Conservation (phyloP, 306 rosid species). For the Rubus idaeus region DNA sequence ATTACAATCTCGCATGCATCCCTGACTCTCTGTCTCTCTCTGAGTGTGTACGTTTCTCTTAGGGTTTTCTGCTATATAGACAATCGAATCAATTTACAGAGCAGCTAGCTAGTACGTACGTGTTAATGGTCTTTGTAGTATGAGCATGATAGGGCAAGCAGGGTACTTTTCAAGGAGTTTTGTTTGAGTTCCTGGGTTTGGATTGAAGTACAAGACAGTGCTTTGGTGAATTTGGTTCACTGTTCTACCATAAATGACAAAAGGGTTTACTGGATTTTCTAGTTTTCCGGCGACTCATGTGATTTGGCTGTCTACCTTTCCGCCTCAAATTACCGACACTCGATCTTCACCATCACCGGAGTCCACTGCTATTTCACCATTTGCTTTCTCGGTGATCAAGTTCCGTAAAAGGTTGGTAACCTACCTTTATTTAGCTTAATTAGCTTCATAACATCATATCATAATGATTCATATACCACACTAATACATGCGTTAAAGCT, state of each 20-base stretch:
- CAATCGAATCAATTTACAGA: background rate
- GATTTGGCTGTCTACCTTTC: constrained; percentile 24
- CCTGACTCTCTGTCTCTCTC: background rate
- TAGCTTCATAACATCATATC: background rate
- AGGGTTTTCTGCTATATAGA: background rate
- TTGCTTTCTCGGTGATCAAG: constrained; percentile 48
- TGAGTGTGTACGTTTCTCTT: background rate
- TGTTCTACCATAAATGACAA: constrained; percentile 59
- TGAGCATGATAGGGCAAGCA: background rate
- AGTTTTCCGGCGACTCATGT: constrained; percentile 12
- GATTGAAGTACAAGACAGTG: background rate
- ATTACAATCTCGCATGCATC: background rate
- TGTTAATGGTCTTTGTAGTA: background rate
- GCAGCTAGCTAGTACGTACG: background rate
- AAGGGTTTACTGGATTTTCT: constrained; percentile 29
- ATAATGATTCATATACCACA: background rate
- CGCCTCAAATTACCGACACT: constrained; percentile 21
- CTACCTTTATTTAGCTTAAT: background rate
- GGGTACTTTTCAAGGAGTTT: background rate
- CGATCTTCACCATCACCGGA: constrained; percentile 46
- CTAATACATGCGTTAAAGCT: too few species aligned
- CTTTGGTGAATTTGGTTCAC: constrained; percentile 10
- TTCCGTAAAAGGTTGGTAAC: constrained; percentile 61
- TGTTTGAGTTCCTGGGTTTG: background rate
- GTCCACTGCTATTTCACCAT: constrained; percentile 43